Base-by-base conservation (phyloP, 2,329 filamentous ascomycete species). In the Ceratocystiopsis sp. region DNA sequence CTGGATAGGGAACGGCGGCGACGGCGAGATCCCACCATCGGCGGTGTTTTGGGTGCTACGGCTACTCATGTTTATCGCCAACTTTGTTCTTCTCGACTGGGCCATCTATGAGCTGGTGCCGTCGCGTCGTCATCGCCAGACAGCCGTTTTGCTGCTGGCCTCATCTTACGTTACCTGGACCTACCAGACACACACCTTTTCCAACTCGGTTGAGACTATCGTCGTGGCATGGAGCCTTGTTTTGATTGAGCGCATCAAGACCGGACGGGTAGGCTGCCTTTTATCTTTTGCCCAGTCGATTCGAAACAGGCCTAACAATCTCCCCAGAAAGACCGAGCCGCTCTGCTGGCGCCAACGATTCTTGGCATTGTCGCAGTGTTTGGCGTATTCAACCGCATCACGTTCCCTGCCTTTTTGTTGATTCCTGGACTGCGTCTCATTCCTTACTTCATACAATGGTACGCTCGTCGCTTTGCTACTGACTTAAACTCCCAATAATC, bases 161-260 rank as follows among this genome's bases (percentile, higher is more conserved):
- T 96, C 89, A 25, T 95, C 86, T 21, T 98, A 96, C 62, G 89
- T 95, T 52, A 98, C 91, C 40, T 98, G 91, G 89, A 95, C 89
- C 38, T 94, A 89, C 63, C 91, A 98, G 63, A 91, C 85, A 16
- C 91, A 98, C 62, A 96, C 91, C 13, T 96, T 98, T 60, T 96
- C 89, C 49, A 98, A 98, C 63, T 93, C 89, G 48, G 73, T 96
- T 51, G 91, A 98, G 65, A 96, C 91, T 3, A 67, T 98, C 52
- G 72, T 89, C 41, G 86, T 98, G 42, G 75, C 84, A 43, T 98
- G 91, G 91, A 87, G 83, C 55, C 64, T 98, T 59, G 87, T 96
- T 40, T 64, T 98, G 59, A 87, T 95, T 48, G 78, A 84, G 60
- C 79, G 89, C 57, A 91, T 96, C 51, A 68, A 81, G 38, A 78